Conservation (phyloP, 2,329 filamentous ascomycete genomes). For the Talaromyces sp. region DNA sequence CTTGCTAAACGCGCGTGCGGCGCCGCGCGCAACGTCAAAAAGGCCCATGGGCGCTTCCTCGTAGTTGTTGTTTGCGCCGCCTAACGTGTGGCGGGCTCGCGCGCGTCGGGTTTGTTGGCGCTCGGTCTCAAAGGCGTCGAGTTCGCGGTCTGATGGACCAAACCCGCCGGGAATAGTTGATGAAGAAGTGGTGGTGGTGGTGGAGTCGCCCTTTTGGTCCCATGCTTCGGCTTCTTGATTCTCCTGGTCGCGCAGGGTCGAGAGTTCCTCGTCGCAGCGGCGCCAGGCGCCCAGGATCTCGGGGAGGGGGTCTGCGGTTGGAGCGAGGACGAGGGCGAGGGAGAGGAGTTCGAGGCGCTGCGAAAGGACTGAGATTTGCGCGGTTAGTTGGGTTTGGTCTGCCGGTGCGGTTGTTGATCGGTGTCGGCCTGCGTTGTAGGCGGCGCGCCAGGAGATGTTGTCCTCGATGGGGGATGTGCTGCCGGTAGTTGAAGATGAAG, state of each 20-base stretch:
- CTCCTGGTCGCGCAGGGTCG: constrained; percentile 49
- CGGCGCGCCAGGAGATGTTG: constrained; percentile 60
- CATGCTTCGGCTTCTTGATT: constrained; percentile 53
- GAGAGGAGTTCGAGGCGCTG: constrained; percentile 62
- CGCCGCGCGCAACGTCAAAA: constrained; percentile 48
- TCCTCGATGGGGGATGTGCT: constrained; percentile 34
- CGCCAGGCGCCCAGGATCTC: constrained; percentile 61
- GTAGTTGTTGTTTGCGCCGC: too few relatives aligned
- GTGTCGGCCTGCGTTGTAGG: constrained; percentile 57
- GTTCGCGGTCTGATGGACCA: constrained; percentile 37
- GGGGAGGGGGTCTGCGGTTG: constrained; percentile 49
- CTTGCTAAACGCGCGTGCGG: constrained; percentile 43
- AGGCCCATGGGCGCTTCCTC: constrained; percentile 46
- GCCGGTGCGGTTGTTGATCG: constrained; percentile 27
- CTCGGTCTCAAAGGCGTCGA: constrained; percentile 41
- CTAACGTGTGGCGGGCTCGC: constrained; percentile 20
- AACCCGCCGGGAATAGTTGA: constrained; percentile 43
- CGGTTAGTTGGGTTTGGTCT: constrained; percentile 26
- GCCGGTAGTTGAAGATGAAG: neutral
- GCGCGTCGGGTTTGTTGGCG: constrained; percentile 32
- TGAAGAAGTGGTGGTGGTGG: constrained; percentile 17
- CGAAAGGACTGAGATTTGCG: constrained; percentile 51
- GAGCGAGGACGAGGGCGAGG: constrained; percentile 56
- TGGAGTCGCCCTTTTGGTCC: constrained; percentile 50
- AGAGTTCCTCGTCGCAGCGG: constrained; percentile 57